Evolutionary conservation across 1,284 basidiomycete species (phyloP), one percentile per base, ranked within the genome.

Genomic region (Earliella scabrosa): DNA sequence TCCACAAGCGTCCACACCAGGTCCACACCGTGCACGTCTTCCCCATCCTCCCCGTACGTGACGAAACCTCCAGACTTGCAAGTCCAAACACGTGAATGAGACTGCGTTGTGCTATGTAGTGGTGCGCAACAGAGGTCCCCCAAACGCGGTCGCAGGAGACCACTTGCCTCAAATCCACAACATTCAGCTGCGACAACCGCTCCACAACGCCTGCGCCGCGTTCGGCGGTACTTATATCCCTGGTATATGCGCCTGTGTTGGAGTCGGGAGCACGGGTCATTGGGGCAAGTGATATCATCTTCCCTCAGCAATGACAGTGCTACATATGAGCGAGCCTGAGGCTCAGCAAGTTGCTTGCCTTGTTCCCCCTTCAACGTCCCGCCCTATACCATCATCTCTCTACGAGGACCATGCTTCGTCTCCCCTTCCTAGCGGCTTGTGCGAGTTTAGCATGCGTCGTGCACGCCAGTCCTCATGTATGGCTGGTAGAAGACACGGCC

Each of bases 251-350:
- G 45, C 24, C 26, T 43, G 23, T 7, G 43, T 38, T 48, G 46
- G 46, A 48, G 35, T 48, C 24, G 16, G 9, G 27, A 44, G 21
- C 10, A n/a, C 14, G 16, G 8, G 35, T 27, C 39, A 4, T 16
- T 48, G 26, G 34, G 36, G 24, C 26, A 34, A 14, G 11, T 56
- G 49, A 55, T 55, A 55, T 55, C 54, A 55, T 54, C 26, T 31
- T 31, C 29, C 6, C 13, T 31, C 29, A 31, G 7, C 7, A 31
- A 31, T 40, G 13, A 16, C 16, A 38, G 4, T 5, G 7, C 31
- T 8, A 21, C 34, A 18, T 36, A 45, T 52, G n/a, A n/a, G n/a
- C n/a, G n/a, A 41, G 26, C 5, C 23, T 7, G 29, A 31, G 29
- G 13, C 29, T 31, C 13, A 31, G 13, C 29, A 31, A 31, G 29